These are phyloP conservation scores for Eucalyptus shirleyi DNA, from an alignment of 345 rosid genomes.

Conservation along the genomic window DNA sequence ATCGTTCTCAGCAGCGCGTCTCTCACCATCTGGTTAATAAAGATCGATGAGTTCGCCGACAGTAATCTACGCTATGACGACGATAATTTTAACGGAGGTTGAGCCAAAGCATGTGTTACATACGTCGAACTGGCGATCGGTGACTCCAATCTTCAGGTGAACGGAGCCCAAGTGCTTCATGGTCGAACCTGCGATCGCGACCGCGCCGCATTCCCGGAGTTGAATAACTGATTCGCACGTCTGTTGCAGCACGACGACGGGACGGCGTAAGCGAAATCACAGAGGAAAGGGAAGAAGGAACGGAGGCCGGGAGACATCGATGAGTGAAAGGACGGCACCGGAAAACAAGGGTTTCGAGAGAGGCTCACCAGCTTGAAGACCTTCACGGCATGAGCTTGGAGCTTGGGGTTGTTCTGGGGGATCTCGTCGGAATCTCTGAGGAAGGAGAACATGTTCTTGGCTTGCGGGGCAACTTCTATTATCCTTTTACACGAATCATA, in stretches of 20 bases:
- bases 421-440: constrained; percentile 43
- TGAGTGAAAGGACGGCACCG: neutral
- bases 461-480: constrained; percentile 66
- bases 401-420: constrained; percentile 49
- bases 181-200: constrained; percentile 29
- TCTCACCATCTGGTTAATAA: constrained; percentile 25
- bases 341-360: neutral
- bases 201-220: constrained; percentile 33
- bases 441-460: constrained; percentile 46
- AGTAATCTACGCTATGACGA: neutral
- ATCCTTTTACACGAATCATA: constrained; percentile 8
- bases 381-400: constrained; percentile 63
- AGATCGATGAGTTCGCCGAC: neutral
- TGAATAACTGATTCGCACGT: constrained; percentile 47
- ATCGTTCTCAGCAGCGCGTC: constrained; percentile 47
- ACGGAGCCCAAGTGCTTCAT: constrained; percentile 38
- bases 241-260: neutral
- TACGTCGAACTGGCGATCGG: constrained; percentile 44
- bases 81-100: neutral
- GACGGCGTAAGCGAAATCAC: neutral
- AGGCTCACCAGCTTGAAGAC: constrained; percentile 47
- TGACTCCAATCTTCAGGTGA: constrained; percentile 39
- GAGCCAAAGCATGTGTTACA: neutral
- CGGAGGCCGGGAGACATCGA: neutral
- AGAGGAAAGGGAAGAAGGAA: neutral